Base-by-base conservation (phyloP, 2,329 filamentous ascomycete species). In the Lasiodiplodia theobromae region DNA sequence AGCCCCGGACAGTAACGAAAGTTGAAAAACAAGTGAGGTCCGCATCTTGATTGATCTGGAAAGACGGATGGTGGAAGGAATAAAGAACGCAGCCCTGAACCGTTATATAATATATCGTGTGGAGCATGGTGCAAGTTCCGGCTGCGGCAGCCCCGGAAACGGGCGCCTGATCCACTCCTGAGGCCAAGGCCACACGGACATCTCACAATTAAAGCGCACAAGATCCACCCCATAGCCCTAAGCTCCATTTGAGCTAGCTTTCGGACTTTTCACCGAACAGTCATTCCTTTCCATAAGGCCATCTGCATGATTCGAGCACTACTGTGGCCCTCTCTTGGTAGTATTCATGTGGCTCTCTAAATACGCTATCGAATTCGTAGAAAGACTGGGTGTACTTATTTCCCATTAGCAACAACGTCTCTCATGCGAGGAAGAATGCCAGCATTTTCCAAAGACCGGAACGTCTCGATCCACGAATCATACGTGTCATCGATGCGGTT, bases 361-460 rank as follows among this genome's bases (percentile, higher is more conserved):
- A 16, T 47, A 47, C 31, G 8, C 31, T 34, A 34, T 7, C 31
- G 8, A 34, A 23, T 23, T 23, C 23, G 2, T 23, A 23, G 23
- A 23, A 23, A 23, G 23, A 23, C 23, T 23, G 23, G 23, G 23
- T 23, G 23, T 23, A 23, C 23, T 23, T 18, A 10, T 2, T 47
- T 18, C 14, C 52, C 31, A 2, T 34, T 34, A 8, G 8, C 8
- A 34, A 16, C 12, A 14, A 57, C 14, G 23, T 57, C 31, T 3
- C 37, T 44, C 12, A 44, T 28, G n/a, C n/a, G 52, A 12, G 63
- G 63, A 4, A 66, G 11, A 23, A 66, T 66, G 1, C 63, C 63
- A 10, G 63, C 63, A 47, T 66, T 66, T 14, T 66, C 63, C 21
- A 66, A n/a, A 21, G 63, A 66, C 34, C 63, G n/a, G 52, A 66